Evolutionary conservation across 2,329 filamentous ascomycete species (phyloP).

Genomic region (Colletotrichum musae): DNA sequence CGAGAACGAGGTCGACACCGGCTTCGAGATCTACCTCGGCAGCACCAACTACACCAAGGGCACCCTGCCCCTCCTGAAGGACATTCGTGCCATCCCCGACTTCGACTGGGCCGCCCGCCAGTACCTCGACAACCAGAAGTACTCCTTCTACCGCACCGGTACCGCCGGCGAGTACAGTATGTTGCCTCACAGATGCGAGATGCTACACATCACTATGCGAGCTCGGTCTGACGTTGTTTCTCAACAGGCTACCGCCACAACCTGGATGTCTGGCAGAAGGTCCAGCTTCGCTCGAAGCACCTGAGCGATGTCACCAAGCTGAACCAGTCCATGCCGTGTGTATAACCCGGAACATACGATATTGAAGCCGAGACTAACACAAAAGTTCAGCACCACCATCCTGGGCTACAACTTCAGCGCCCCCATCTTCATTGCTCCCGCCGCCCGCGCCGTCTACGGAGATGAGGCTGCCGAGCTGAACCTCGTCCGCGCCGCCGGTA

Average conservation of each 20-base stretch:
- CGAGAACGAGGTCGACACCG: constrained; percentile 54
- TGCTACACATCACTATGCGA: background rate
- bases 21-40: constrained; percentile 47
- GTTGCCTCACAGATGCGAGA: background rate
- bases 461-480: constrained; percentile 62
- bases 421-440: constrained; percentile 65
- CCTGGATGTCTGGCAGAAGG: constrained; percentile 63
- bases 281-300: constrained; percentile 58
- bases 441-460: constrained; percentile 59
- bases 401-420: constrained; percentile 62
- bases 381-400: constrained; percentile 53
- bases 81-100: constrained; percentile 61
- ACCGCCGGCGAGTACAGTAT: constrained; percentile 62
- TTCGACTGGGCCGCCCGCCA: constrained; percentile 65
- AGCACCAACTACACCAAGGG: constrained; percentile 51
- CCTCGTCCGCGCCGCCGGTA: constrained; percentile 60
- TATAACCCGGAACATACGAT: background rate
- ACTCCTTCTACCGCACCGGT: constrained; percentile 65
- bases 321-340: constrained; percentile 52
- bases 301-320: constrained; percentile 55
- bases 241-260: constrained; percentile 62
- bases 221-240: background rate
- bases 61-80: constrained; percentile 54
- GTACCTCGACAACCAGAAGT: constrained; percentile 56
- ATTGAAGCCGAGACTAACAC: background rate